phyloP scores from a whole-genome alignment of 768 basidiomycete genomes.

The Suillus americanus region DNA sequence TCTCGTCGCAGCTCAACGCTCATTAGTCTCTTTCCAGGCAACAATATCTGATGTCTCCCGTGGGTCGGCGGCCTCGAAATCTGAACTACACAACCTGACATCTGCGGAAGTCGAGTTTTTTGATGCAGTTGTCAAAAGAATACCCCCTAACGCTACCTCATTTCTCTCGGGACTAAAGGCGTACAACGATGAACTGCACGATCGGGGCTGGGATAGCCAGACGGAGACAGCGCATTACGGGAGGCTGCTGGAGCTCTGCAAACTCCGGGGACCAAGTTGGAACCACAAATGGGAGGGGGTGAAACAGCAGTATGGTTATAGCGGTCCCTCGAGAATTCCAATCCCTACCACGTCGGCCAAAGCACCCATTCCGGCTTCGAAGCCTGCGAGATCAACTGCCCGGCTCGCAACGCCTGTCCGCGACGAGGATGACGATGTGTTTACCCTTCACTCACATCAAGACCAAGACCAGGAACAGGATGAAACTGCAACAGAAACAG shows the following conservation, averaged over 20 bases:
- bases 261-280: conserved; percentile 79
- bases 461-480: conserved; percentile 30
- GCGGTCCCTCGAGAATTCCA: conserved; percentile 15
- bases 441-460: conserved; percentile 44
- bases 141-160: conserved; percentile 65
- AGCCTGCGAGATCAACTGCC: conserved; percentile 23
- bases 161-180: conserved; percentile 84
- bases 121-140: conserved; percentile 71
- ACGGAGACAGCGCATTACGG: conserved; percentile 80
- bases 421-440: conserved; percentile 40
- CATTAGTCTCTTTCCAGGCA: conserved; percentile 8
- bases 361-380: conserved; percentile 13
- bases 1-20: conserved; percentile 18
- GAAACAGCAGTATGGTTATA: conserved; percentile 54
- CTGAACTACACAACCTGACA: conserved; percentile 53
- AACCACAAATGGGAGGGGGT: conserved; percentile 76
- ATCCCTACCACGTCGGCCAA: conserved; percentile 19
- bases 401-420: conserved; percentile 27
- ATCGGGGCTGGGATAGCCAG: conserved; percentile 73
- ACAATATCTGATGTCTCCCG: conserved; percentile 38
- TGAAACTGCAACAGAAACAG: conserved; percentile 20
- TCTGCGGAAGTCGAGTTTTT: conserved; percentile 65
- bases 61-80: conserved; percentile 38
- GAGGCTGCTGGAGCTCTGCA: conserved; percentile 80
- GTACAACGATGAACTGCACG: conserved; percentile 75